Conservation (phyloP, 2,329 filamentous ascomycete species). For the Aureobasidium sp. region DNA sequence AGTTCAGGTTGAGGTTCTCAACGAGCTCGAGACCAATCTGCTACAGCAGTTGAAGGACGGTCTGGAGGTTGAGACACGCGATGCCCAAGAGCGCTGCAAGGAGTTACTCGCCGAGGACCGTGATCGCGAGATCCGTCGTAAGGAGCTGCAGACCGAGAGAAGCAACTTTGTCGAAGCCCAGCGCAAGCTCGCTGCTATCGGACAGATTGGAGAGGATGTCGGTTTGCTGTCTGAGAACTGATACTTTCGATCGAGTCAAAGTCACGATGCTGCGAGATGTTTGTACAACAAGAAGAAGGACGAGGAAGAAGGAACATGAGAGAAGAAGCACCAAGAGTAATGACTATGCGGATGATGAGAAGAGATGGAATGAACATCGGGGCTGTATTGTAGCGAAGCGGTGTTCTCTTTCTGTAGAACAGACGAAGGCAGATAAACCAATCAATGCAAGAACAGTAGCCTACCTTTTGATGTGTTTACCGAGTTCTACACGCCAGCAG, state of each 20-base stretch:
- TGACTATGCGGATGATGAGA: not conserved
- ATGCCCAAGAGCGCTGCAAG: constrained; percentile 17
- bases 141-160: constrained; percentile 13
- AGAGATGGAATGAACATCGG: not conserved
- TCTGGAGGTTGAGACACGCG: constrained; percentile 19
- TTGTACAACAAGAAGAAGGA: not conserved
- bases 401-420: no score
- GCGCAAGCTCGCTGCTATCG: constrained; percentile 13
- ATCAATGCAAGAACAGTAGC: not conserved
- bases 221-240: not conserved
- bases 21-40: constrained; percentile 16
- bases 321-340: not conserved
- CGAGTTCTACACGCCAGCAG: no score
- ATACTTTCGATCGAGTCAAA: not conserved
- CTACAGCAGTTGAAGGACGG: constrained; percentile 20
- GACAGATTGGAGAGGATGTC: not conserved
- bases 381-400: no score
- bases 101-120: constrained; percentile 31
- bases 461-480: not conserved
- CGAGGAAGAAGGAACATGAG: not conserved
- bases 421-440: not conserved
- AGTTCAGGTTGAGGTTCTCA: constrained; percentile 31
- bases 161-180: constrained; percentile 15
- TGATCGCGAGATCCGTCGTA: constrained; percentile 21
- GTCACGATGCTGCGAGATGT: not conserved